A percentile compares a stretch with the other conserved stretches of the same genome.
phyloP scores from a whole-genome alignment of 148 eudicot genomes.

The Hydrangea macrophylla region DNA sequence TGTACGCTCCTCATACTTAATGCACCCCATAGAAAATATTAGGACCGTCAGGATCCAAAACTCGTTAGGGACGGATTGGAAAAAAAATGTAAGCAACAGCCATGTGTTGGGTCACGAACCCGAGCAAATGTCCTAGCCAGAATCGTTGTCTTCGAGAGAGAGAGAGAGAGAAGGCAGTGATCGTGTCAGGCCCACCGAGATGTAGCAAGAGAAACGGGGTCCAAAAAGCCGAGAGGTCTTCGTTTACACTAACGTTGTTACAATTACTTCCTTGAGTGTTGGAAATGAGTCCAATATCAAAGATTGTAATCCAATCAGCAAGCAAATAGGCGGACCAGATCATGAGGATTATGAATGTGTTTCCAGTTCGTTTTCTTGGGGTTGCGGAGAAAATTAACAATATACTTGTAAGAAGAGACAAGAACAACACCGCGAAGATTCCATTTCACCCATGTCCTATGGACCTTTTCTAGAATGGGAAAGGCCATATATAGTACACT shows the following conservation, averaged over 20 bases:
- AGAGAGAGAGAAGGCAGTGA: not conserved
- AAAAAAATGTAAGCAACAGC: slow-evolving; percentile 2
- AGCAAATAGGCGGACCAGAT: slow-evolving; percentile 10
- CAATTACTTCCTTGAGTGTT: not conserved
- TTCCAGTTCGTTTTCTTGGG: not conserved
- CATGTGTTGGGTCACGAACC: not conserved
- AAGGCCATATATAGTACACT: not conserved
- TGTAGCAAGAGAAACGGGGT: not conserved
- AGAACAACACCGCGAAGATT: slow-evolving; percentile 7
- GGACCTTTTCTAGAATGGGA: not conserved
- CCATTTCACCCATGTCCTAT: not conserved
- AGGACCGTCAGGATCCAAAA: slow-evolving; percentile 8
- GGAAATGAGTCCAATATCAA: slow-evolving; percentile 1
- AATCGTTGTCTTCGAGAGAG: not conserved
- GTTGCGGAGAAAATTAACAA: not conserved
- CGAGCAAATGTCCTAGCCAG: slow-evolving; percentile 2
- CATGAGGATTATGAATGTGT: not conserved
- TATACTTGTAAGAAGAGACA: slow-evolving; percentile 8
- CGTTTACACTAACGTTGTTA: not conserved
- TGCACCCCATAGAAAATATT: not conserved
- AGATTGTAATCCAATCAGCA: slow-evolving; percentile 5
- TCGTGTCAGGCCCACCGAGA: not conserved
- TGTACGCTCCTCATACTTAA: slow-evolving; percentile 7
- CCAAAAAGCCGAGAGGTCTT: not conserved
- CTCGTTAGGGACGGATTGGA: not conserved